Conservation (phyloP, 352 stramenopile species). For the Globisporangium paddicum region DNA sequence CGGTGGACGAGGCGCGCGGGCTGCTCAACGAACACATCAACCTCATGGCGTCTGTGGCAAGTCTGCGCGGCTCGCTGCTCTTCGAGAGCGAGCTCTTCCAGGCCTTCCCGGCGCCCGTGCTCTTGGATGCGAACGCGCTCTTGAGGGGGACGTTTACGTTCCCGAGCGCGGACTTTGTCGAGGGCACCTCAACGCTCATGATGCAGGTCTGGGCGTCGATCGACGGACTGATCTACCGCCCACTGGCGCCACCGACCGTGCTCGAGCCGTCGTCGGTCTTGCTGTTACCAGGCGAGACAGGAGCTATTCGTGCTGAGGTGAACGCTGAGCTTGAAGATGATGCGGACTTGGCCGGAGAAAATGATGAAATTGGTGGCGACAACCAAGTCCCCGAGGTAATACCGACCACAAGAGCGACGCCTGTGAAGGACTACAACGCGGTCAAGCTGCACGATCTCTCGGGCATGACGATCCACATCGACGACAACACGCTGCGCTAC, state of each 20-base stretch:
- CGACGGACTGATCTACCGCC: conserved; percentile 74
- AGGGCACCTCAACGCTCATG: conserved; percentile 69
- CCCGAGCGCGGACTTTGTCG: conserved; percentile 40
- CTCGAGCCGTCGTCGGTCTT: conserved; percentile 23
- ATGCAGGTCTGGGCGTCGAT: conserved; percentile 86
- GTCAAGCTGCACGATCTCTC: conserved; percentile 80
- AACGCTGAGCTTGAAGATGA: neutral
- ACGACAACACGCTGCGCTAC: conserved; percentile 83
- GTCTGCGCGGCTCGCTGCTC: conserved; percentile 65
- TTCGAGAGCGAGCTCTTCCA: conserved; percentile 86
- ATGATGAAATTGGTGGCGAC: neutral
- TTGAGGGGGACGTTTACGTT: conserved; percentile 62
- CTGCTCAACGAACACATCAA: conserved; percentile 84
- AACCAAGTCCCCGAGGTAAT: neutral
- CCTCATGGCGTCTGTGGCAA: conserved; percentile 76
- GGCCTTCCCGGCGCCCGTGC: conserved; percentile 75
- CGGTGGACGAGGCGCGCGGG: conserved; percentile 64
- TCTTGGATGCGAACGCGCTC: conserved; percentile 75
- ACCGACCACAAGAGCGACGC: neutral
- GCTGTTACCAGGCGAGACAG: neutral
- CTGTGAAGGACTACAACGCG: conserved; percentile 23
- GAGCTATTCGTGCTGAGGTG: neutral
- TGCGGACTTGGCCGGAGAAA: neutral
- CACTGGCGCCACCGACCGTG: conserved; percentile 59
- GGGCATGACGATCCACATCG: conserved; percentile 81